Conservation (phyloP, 495 filamentous ascomycete species). For the Neurospora sp. region DNA sequence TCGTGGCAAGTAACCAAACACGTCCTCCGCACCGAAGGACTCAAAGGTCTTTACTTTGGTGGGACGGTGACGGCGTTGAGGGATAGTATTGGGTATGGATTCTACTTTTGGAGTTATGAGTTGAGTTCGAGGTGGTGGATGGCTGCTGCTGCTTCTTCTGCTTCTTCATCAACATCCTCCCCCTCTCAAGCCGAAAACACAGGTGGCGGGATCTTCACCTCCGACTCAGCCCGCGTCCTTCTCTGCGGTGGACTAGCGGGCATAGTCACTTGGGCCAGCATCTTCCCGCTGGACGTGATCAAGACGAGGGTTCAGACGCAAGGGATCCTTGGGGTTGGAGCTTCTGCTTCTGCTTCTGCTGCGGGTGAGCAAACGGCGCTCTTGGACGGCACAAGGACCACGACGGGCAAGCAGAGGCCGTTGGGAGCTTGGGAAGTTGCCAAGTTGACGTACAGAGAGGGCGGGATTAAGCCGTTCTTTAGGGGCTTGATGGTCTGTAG, state of each 20-base stretch:
- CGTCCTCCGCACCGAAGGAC: slow-evolving; percentile 49
- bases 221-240: slow-evolving; percentile 53
- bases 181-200: too few relatives aligned
- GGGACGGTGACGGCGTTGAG: slow-evolving; percentile 69
- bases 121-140: slow-evolving; percentile 47
- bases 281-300: slow-evolving; percentile 82
- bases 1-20: slow-evolving; percentile 52
- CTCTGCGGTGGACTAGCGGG: slow-evolving; percentile 80
- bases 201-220: slow-evolving; percentile 14
- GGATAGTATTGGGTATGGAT: slow-evolving; percentile 82
- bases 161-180: background rate
- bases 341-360: too few relatives aligned
- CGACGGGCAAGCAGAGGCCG: slow-evolving; percentile 14
- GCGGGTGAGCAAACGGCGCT: too few relatives aligned
- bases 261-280: slow-evolving; percentile 71
- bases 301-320: slow-evolving; percentile 82
- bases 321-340: background rate
- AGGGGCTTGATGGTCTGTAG: slow-evolving; percentile 71
- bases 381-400: background rate
- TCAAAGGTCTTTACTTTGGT: slow-evolving; percentile 65
- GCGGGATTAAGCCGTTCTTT: slow-evolving; percentile 63
- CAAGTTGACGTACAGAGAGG: slow-evolving; percentile 49
- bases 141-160: background rate
- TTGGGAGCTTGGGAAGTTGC: slow-evolving; percentile 52
- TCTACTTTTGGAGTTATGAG: slow-evolving; percentile 90